Percentiles rank a stretch among this genome's conserved stretches.
These are phyloP conservation scores for Aspergillus bertholletiae DNA, from an alignment of 495 filamentous ascomycete genomes.

Conservation along the genomic window DNA sequence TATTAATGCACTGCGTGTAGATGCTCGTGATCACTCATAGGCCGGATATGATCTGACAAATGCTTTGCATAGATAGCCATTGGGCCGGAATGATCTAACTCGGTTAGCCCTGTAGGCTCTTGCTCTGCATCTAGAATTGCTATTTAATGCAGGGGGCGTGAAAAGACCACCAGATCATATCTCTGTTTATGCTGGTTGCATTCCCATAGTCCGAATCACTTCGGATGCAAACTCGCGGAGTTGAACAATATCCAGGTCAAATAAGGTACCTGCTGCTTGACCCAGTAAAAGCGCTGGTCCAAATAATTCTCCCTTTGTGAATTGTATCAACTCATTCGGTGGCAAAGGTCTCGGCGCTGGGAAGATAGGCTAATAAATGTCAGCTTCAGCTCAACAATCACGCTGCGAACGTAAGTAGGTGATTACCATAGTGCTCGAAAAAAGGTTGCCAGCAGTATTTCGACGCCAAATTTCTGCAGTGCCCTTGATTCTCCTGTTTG, in stretches of 20 bases:
- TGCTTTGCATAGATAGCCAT: no score
- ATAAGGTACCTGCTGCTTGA: neutral
- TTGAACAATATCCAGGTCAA: neutral
- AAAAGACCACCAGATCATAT: neutral
- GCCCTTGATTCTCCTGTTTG: slow-evolving; percentile 1
- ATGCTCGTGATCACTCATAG: no score
- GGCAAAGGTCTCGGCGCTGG: slow-evolving; percentile 1
- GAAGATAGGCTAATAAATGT: slow-evolving; percentile 3
- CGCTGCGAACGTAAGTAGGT: neutral
- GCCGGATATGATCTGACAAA: no score
- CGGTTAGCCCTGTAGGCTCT: no score
- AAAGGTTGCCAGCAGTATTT: neutral
- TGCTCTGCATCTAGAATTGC: no score
- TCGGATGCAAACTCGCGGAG: slow-evolving; percentile 2
- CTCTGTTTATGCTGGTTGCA: slow-evolving; percentile 1
- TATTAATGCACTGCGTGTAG: no score
- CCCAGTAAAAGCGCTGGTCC: neutral
- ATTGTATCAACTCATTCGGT: neutral
- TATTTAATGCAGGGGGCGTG: no score
- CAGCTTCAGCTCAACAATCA: neutral
- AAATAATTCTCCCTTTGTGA: slow-evolving; percentile 3
- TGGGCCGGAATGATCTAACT: no score
- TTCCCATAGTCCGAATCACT: slow-evolving; percentile 1
- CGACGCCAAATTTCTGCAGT: slow-evolving; percentile 3
- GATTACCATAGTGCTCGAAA: slow-evolving; percentile 4